phyloP scores from a whole-genome alignment of 768 basidiomycete genomes.

The Daedaleopsis sinensis region DNA sequence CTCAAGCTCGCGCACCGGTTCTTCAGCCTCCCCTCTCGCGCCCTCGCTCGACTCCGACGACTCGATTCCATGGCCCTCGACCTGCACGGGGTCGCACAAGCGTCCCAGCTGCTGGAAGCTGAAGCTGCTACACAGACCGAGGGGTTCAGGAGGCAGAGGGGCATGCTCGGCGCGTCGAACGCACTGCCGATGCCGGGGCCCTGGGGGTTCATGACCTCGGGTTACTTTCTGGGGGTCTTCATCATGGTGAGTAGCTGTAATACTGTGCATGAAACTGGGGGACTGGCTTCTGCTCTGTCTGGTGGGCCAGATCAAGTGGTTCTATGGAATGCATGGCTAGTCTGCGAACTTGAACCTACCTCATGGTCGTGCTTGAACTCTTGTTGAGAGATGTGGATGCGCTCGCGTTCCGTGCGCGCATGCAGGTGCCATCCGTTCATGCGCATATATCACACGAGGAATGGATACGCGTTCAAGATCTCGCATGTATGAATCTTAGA shows the following conservation, averaged over 20 bases:
- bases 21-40: slow-evolving; percentile 43
- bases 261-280: no score
- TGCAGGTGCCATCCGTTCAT: not conserved
- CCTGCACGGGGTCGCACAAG: slow-evolving; percentile 3
- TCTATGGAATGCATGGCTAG: no score
- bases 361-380: no score
- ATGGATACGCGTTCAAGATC: no score
- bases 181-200: slow-evolving; percentile 52
- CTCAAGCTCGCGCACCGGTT: slow-evolving; percentile 34
- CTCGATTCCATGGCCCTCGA: slow-evolving; percentile 31
- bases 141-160: slow-evolving; percentile 7
- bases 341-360: no score
- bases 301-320: no score
- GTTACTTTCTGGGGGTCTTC: slow-evolving; percentile 69
- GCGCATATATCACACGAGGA: no score
- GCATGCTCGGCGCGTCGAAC: not conserved
- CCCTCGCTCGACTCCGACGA: slow-evolving; percentile 43
- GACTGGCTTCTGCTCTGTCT: no score
- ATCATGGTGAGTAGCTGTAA: slow-evolving; percentile 52
- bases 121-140: slow-evolving; percentile 1
- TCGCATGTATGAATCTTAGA: no score
- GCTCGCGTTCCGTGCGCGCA: no score
- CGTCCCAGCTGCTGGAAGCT: not conserved
- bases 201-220: slow-evolving; percentile 74
- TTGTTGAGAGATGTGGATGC: not conserved